Base-by-base conservation (phyloP, 345 rosid species). In the Gynandropsis gynandra region DNA sequence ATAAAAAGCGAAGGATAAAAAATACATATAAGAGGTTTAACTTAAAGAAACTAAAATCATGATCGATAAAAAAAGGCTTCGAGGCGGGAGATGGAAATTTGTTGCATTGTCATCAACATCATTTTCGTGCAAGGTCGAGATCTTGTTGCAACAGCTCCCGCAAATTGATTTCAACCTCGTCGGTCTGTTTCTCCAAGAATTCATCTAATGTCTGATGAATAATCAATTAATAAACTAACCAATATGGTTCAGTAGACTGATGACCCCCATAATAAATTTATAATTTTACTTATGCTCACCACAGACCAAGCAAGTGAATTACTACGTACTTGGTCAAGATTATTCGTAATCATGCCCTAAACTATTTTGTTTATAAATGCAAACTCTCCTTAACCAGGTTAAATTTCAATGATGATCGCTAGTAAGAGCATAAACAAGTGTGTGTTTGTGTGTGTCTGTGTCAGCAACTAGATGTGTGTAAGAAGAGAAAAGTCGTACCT, bases 141-240 rank as follows among this genome's bases (percentile, higher is more conserved):
- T 88, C 99, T 69, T 92, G 97, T 65, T 81, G 90, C 63, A 93
- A 68, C 54, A 93, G 83, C 78, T 88, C 99, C 78, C 69, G 75
- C 73, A 81, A 65, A 74, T 85, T 88, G 78, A 54, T 83, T 78
- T 88, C 95, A 18, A 81, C 87, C 68, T 88, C 99, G 10, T 73
- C 72, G 37, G 42, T 76, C 67, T 88, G 97, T 76, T 88, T 88
- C 66, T 93, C 94, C 72, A 88, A 64, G 72, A 85, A 88, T 46
- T 93, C 95, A 77, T 78, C 85, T 0, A 94, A 93, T 46, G 77
- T 74, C 97, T 85, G 74, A 49, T 19, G 52, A 57, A 69, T 31
- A 56, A 13, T 59, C 9, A 34, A 2, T 15, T 58, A 52, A 58
- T 31, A 32, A 37, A 16, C 19, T 7, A 50, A 52, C 0, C 13